Evolutionary conservation across 2,329 filamentous ascomycete genomes (phyloP), one percentile per base, ranked within the genome.

Genomic region (Colletotrichum plurivorum): DNA sequence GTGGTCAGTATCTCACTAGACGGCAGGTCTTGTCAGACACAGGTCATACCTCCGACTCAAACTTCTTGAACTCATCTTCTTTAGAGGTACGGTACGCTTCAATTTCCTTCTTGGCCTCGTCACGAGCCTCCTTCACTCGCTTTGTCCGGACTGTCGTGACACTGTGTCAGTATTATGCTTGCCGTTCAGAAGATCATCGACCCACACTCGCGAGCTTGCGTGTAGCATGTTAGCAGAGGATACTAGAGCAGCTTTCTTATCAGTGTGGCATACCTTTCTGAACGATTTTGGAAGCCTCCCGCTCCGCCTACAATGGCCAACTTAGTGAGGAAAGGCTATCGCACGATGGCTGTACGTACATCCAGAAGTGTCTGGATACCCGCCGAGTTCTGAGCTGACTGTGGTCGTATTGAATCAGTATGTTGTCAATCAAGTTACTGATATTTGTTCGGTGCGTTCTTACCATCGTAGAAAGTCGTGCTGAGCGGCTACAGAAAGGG

Each of bases 331-430:
- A 48, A 31, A 52, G 39, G 5, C 22, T n/a, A 15, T 15, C 48
- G 15, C 12, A n/a, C 8, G 2, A 41, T 20, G 43, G 68, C 70
- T 69, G 51, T 70, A 80, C 92, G 78, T 92, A 99, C 96, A 85
- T 98, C 96, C 84, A 99, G 94, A 79, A 99, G 91, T 80, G 95
- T 98, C 85, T 98, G 95, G 81, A 99, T 99, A 83, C 96, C 96
- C 78, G 94, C 92, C 74, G 96, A 98, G 87, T 98, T 98, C 86
- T 98, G 96, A 80, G 95, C 96, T 81, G 96, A 96, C 95, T 98
- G 78, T 76, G 52, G 63, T 31, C 36, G 15, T 13, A 6, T 45
- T 15, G 13, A 57, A 46, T 69, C 18, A 69, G 62, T 55, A 65
- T 54, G 22, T 41, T 68, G 39, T 39, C n/a, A 12, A 16, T 36